Evolutionary conservation across 495 filamentous ascomycete species (phyloP).

Genomic region (Elasticomyces elasticus): DNA sequence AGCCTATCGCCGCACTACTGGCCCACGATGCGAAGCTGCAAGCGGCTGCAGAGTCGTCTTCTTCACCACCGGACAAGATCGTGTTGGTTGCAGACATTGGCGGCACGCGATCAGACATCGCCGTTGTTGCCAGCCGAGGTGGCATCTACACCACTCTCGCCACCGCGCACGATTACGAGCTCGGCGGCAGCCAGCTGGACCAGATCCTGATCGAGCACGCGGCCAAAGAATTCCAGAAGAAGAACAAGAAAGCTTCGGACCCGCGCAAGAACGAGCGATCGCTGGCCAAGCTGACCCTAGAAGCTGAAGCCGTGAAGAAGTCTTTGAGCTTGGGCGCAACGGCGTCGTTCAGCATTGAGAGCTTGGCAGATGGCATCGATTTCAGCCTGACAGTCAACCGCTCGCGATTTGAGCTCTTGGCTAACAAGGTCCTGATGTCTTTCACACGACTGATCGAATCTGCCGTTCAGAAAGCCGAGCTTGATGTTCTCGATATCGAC

Average conservation of each 20-base stretch:
- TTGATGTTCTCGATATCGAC: constrained; percentile 87
- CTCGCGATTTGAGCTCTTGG: constrained; percentile 83
- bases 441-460: constrained; percentile 77
- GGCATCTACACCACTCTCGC: constrained; percentile 96
- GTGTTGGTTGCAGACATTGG: constrained; percentile 88
- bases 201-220: constrained; percentile 89
- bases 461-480: constrained; percentile 79
- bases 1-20: constrained; percentile 84
- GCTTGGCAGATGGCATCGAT: constrained; percentile 76
- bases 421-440: constrained; percentile 69
- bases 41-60: neutral
- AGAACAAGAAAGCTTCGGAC: constrained; percentile 62
- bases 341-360: constrained; percentile 83
- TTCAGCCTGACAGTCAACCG: constrained; percentile 86
- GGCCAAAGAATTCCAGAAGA: constrained; percentile 96
- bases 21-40: constrained; percentile 86
- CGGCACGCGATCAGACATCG: constrained; percentile 83
- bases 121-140: constrained; percentile 79
- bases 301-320: constrained; percentile 82
- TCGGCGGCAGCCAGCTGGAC: constrained; percentile 71
- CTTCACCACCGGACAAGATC: constrained; percentile 56
- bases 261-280: constrained; percentile 70
- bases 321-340: constrained; percentile 78
- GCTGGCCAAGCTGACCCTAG: constrained; percentile 84
- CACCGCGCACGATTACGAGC: constrained; percentile 89